A percentile compares a stretch with the other conserved stretches of the same genome.
phyloP scores from a whole-genome alignment of 2,329 filamentous ascomycete genomes.

The Aaosphaeria arxii region DNA sequence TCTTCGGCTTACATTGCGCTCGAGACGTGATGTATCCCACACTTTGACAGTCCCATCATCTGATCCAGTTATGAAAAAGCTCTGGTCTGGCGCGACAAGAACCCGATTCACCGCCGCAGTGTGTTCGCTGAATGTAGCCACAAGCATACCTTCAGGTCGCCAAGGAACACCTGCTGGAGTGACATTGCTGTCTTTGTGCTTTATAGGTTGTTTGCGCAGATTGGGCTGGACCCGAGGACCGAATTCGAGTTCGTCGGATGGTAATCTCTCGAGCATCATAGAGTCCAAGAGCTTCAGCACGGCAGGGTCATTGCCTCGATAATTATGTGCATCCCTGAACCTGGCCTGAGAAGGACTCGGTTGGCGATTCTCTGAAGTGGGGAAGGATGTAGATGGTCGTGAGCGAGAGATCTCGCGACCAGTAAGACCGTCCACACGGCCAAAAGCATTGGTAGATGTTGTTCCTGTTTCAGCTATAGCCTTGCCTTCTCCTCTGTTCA shows the following conservation, averaged over 20 bases:
- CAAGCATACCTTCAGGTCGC: constrained; percentile 78
- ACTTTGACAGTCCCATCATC: constrained; percentile 89
- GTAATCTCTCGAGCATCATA: constrained; percentile 70
- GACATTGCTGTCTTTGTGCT: constrained; percentile 52
- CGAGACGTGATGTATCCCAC: constrained; percentile 87
- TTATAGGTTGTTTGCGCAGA: constrained; percentile 53
- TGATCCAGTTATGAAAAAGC: constrained; percentile 91
- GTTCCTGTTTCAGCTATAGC: constrained; percentile 64
- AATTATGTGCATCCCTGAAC: constrained; percentile 71
- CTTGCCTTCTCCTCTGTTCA: constrained; percentile 59
- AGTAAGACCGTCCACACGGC: constrained; percentile 57
- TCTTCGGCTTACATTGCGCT: constrained; percentile 85
- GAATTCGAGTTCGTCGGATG: constrained; percentile 61
- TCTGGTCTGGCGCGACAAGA: constrained; percentile 80
- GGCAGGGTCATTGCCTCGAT: constrained; percentile 70
- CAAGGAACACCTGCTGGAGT: constrained; percentile 59
- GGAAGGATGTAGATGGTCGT: constrained; percentile 25
- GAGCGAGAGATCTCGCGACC: constrained; percentile 28
- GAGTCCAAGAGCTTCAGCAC: constrained; percentile 69
- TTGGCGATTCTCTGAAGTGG: constrained; percentile 28
- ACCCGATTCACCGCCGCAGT: constrained; percentile 78
- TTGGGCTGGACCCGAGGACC: constrained; percentile 76
- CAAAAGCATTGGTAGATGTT: constrained; percentile 62
- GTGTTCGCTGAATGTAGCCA: constrained; percentile 89
- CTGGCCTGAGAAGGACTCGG: constrained; percentile 39